Base-by-base conservation (phyloP, 2,329 filamentous ascomycete species). In the Nemania abortiva region DNA sequence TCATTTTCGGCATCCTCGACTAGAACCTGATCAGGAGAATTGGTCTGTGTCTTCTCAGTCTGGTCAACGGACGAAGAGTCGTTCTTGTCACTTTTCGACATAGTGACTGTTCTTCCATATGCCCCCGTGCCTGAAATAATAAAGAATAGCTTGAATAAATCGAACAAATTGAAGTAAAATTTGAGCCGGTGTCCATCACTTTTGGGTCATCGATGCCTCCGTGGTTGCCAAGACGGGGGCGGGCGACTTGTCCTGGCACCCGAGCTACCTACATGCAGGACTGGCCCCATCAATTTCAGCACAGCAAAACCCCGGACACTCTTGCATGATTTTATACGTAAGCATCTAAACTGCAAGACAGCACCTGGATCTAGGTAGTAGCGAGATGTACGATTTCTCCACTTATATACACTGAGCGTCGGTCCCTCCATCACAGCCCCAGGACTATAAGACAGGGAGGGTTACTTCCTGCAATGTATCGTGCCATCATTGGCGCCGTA, bases 191-290 rank as follows among this genome's bases (percentile, higher is more conserved):
- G 4, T 31, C 15, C 58, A n/a, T 50, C 42, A 52, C n/a, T 56
- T 13, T 56, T 4, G 27, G 42, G 52, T 27, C 47, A 3, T 49
- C 22, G 60, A 2, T 49, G 45, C 58, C 22, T 31, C 45, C 55
- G 24, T 47, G 39, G 27, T 58, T 29, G 55, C 55, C 39, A 47
- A 58, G 55, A 58, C 24, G n/a, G 15, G 20, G 55, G 20, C 31
- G 20, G 39, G 22, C 22, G 55, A 58, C 22, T n/a, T 58, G 20
- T 27, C 15, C 22, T 31, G 55, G 37, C 22, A 47, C 22, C 37
- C 34, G 47, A 58, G 55, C 24, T 50, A 11, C 22, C 10, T 50
- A 20, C 55, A 20, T 60, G 42, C 27, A 60, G 45, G 57, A 60
- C 27, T 58, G 10, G 37, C 22, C 55, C 55, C 37, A 47, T 42